phyloP scores from a whole-genome alignment of 2,329 filamentous ascomycete genomes.

The Arthroderma uncinatum region DNA sequence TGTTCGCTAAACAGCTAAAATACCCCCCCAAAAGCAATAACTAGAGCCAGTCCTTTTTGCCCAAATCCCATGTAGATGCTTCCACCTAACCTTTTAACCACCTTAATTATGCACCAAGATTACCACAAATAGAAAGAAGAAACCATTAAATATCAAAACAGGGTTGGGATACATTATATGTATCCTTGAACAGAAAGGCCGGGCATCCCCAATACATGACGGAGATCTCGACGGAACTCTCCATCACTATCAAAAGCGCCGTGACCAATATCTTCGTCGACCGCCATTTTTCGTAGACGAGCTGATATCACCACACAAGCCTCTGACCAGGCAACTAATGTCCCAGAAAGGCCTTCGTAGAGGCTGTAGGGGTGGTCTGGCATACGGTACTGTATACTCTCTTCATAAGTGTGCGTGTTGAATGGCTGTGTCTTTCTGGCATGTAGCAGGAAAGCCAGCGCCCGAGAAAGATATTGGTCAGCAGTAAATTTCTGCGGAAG shows the following conservation, averaged over 20 bases:
- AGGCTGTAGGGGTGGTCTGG: constrained; percentile 32
- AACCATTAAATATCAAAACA: neutral
- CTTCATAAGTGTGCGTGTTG: constrained; percentile 16
- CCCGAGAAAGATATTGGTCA: constrained; percentile 31
- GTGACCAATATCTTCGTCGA: neutral
- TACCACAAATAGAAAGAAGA: neutral
- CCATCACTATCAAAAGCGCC: neutral
- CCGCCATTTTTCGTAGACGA: constrained; percentile 26
- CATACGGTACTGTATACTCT: constrained; percentile 25
- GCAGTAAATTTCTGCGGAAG: constrained; percentile 18
- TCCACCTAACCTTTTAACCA: neutral
- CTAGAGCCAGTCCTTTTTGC: neutral
- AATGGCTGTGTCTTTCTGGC: constrained; percentile 30
- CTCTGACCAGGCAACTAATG: constrained; percentile 33
- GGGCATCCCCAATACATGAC: constrained; percentile 10
- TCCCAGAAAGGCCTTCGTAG: constrained; percentile 32
- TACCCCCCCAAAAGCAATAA: constrained; percentile 1
- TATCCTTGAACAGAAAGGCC: constrained; percentile 8
- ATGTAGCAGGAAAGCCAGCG: constrained; percentile 29
- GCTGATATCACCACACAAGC: constrained; percentile 27
- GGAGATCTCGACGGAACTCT: neutral
- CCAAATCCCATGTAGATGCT: neutral
- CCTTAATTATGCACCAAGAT: neutral
- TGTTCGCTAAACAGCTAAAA: neutral
- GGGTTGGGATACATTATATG: constrained; percentile 1